These are phyloP conservation scores for Hymenochaete sp. DNA, from an alignment of 1,284 basidiomycete genomes.

Conservation along the genomic window DNA sequence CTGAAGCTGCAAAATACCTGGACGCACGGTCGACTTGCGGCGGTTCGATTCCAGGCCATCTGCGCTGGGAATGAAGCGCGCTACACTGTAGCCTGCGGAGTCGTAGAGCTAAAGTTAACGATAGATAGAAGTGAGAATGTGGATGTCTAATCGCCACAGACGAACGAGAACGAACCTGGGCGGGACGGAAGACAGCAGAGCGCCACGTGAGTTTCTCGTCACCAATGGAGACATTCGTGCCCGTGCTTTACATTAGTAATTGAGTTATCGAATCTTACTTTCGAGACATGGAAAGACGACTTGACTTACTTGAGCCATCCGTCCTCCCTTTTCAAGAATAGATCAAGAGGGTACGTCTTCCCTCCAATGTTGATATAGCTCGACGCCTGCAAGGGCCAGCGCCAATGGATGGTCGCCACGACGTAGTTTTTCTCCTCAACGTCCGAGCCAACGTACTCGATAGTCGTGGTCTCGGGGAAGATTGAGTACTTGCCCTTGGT, in stretches of 20 bases:
- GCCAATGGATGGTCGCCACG: slow-evolving; percentile 5
- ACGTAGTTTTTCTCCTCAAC: slow-evolving; percentile 1
- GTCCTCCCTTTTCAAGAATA: slow-evolving; percentile 7
- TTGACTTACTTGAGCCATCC: background rate
- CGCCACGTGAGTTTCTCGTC: slow-evolving; percentile 1
- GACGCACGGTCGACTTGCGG: background rate
- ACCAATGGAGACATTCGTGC: slow-evolving; percentile 2
- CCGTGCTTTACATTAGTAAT: no score
- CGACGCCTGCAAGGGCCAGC: slow-evolving; percentile 4
- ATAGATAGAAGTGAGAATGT: background rate
- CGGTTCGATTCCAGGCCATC: background rate
- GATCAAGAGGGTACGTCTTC: slow-evolving; percentile 1
- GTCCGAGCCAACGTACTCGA: slow-evolving; percentile 6
- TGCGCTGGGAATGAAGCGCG: background rate
- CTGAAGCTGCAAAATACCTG: slow-evolving; percentile 1
- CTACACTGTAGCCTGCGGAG: background rate
- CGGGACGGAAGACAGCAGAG: slow-evolving; percentile 9
- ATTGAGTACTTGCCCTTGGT: slow-evolving; percentile 2
- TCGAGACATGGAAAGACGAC: background rate
- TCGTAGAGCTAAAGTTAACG: slow-evolving; percentile 2
- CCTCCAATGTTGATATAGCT: slow-evolving; percentile 7
- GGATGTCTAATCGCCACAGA: background rate
- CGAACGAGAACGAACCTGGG: slow-evolving; percentile 2
- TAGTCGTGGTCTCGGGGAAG: slow-evolving; percentile 6
- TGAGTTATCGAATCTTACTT: no score